Evolutionary conservation across 1,139 yeast species (phyloP).

Genomic region (Zygosaccharomyces sapae): DNA sequence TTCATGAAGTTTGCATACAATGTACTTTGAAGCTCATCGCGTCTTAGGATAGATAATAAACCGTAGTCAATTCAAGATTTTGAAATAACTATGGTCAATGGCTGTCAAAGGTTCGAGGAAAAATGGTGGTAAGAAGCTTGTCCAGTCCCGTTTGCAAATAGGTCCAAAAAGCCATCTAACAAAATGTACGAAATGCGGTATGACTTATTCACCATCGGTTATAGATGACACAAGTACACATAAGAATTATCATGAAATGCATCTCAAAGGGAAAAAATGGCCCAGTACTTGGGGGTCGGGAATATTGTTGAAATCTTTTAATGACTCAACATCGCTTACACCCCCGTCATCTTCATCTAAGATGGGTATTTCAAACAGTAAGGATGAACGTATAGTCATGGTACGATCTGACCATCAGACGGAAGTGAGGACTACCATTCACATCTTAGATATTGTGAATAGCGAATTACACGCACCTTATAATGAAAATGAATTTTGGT

Average conservation of each 20-base stretch:
- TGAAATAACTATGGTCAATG: not conserved
- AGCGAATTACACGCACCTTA: constrained; percentile 35
- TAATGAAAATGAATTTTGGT: constrained; percentile 36
- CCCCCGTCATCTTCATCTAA: constrained; percentile 18
- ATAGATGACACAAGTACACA: constrained; percentile 26
- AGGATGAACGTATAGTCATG: constrained; percentile 23
- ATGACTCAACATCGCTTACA: constrained; percentile 7
- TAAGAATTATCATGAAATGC: constrained; percentile 27
- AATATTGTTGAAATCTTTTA: constrained; percentile 6
- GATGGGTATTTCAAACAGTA: not conserved
- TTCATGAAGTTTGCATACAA: not conserved
- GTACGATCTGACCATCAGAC: constrained; percentile 20
- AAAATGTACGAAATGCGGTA: constrained; percentile 31
- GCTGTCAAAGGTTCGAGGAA: not conserved
- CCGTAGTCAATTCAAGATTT: not conserved
- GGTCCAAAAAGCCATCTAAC: constrained; percentile 12
- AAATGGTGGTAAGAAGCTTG: constrained; percentile 9
- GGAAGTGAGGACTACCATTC: constrained; percentile 31
- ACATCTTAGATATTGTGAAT: constrained; percentile 31
- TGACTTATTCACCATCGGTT: constrained; percentile 26
- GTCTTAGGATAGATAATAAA: not conserved
- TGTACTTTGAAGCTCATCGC: constrained; percentile 1
- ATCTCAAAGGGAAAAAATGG: constrained; percentile 34
- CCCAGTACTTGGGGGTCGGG: constrained; percentile 27
- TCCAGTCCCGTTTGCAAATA: constrained; percentile 25